phyloP scores from a whole-genome alignment of 306 rosid species.

The Begonia loranthoides region DNA sequence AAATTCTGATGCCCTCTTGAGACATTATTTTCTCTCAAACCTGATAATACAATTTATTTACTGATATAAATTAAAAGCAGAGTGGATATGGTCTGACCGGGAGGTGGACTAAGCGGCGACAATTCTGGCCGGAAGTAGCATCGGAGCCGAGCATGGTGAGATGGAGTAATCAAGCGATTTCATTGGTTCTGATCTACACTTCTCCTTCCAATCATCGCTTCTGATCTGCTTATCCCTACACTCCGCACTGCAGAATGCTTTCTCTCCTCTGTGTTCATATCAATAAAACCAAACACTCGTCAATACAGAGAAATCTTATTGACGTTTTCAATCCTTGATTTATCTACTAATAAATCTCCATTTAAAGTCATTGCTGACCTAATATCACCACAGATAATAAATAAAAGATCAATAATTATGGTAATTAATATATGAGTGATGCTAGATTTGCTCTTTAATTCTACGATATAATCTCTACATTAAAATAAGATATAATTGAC shows the following conservation, averaged over 20 bases:
- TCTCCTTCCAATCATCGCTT: slow-evolving; percentile 30
- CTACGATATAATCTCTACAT: no score
- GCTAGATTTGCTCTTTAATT: no score
- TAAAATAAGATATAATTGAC: no score
- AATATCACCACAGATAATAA: no score
- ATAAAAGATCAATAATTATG: no score
- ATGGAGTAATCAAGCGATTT: slow-evolving; percentile 30
- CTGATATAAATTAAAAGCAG: background rate
- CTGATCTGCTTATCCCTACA: slow-evolving; percentile 50
- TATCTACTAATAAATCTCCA: no score
- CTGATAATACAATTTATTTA: background rate
- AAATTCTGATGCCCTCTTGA: no score
- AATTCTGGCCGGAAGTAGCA: slow-evolving; percentile 25
- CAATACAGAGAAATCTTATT: no score
- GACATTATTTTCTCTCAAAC: no score
- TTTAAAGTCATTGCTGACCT: no score
- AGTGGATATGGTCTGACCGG: background rate
- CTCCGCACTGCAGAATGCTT: slow-evolving; percentile 53
- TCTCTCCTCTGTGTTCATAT: slow-evolving; percentile 35
- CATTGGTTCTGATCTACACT: slow-evolving; percentile 23
- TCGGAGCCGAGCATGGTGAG: slow-evolving; percentile 41
- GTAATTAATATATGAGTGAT: no score
- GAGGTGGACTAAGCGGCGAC: slow-evolving; percentile 30
- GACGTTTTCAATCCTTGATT: no score
- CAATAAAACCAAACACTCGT: slow-evolving; percentile 1